These are phyloP conservation scores for Tephrocybe rancida DNA, from an alignment of 768 basidiomycete genomes.

Conservation along the genomic window DNA sequence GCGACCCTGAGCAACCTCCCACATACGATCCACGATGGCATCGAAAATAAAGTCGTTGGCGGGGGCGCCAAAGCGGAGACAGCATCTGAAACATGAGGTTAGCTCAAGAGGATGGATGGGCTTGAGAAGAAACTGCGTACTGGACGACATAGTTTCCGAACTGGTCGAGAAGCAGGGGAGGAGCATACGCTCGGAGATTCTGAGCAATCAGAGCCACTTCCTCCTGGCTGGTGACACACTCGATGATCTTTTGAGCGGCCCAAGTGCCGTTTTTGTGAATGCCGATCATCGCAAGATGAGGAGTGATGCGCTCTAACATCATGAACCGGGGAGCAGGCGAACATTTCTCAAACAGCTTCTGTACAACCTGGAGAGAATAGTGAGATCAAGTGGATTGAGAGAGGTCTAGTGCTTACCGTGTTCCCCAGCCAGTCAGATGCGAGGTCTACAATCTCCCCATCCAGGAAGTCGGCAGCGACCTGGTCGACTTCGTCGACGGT, in stretches of 20 bases:
- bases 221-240: slow-evolving; percentile 86
- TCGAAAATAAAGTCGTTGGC: slow-evolving; percentile 97
- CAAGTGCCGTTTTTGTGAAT: slow-evolving; percentile 99
- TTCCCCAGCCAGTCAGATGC: slow-evolving; percentile 99
- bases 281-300: slow-evolving; percentile 95
- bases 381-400: slow-evolving; percentile 3
- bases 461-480: slow-evolving; percentile 87
- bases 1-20: slow-evolving; percentile 97
- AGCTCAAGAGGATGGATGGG: background rate
- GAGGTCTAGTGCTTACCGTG: slow-evolving; percentile 55
- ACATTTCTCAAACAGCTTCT: slow-evolving; percentile 94
- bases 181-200: slow-evolving; percentile 88
- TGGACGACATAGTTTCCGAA: slow-evolving; percentile 94
- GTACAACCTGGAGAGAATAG: slow-evolving; percentile 67
- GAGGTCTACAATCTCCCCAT: slow-evolving; percentile 93
- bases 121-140: slow-evolving; percentile 45
- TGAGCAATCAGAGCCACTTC: slow-evolving; percentile 85
- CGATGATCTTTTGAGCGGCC: slow-evolving; percentile 99
- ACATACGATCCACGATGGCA: slow-evolving; percentile 96
- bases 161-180: slow-evolving; percentile 92
- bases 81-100: slow-evolving; percentile 56
- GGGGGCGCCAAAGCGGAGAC: slow-evolving; percentile 88
- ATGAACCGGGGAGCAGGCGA: slow-evolving; percentile 75
- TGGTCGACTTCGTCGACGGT: slow-evolving; percentile 85
- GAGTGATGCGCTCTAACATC: slow-evolving; percentile 93